A percentile compares a stretch with the other conserved stretches of the same genome.
phyloP scores from a whole-genome alignment of 1,284 basidiomycete species.

The Trichosporon coremiiforme region DNA sequence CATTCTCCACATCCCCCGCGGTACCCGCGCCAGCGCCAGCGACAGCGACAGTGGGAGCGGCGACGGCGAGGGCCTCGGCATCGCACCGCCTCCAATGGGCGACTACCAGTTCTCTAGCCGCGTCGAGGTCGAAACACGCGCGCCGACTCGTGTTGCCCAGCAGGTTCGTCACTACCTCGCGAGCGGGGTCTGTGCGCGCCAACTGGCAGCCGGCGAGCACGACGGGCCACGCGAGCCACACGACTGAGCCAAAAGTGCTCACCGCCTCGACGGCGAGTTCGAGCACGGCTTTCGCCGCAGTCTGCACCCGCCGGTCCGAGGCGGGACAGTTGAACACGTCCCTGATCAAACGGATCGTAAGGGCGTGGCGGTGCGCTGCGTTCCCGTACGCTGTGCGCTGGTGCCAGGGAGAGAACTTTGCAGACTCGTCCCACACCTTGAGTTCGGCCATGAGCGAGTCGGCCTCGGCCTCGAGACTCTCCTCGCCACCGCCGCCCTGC shows the following conservation, averaged over 20 bases:
- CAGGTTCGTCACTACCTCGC: slow-evolving; percentile 37
- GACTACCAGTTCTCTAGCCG: slow-evolving; percentile 31
- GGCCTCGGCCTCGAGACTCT: slow-evolving; percentile 30
- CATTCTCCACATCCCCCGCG: neutral
- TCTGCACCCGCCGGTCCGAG: slow-evolving; percentile 38
- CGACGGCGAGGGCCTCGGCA: neutral
- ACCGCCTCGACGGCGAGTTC: slow-evolving; percentile 46
- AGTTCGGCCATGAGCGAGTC: slow-evolving; percentile 44
- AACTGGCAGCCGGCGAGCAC: slow-evolving; percentile 47
- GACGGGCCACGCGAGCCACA: slow-evolving; percentile 51
- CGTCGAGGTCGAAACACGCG: slow-evolving; percentile 46
- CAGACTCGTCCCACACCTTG: slow-evolving; percentile 43
- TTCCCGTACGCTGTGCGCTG: slow-evolving; percentile 49
- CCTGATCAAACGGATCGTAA: slow-evolving; percentile 40
- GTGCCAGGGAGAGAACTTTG: slow-evolving; percentile 44
- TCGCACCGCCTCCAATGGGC: slow-evolving; percentile 36
- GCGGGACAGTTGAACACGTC: slow-evolving; percentile 42
- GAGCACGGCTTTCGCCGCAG: slow-evolving; percentile 39
- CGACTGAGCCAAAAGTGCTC: slow-evolving; percentile 39
- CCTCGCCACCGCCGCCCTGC: neutral
- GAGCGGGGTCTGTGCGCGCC: slow-evolving; percentile 34
- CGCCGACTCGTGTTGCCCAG: slow-evolving; percentile 37
- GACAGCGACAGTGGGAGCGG: too few relatives aligned
- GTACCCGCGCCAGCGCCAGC: neutral
- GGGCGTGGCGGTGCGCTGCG: slow-evolving; percentile 46